Evolutionary conservation across 257 asterid genomes (phyloP), one percentile per base, ranked within the genome.

Genomic region (Fraxinus cuspidata): DNA sequence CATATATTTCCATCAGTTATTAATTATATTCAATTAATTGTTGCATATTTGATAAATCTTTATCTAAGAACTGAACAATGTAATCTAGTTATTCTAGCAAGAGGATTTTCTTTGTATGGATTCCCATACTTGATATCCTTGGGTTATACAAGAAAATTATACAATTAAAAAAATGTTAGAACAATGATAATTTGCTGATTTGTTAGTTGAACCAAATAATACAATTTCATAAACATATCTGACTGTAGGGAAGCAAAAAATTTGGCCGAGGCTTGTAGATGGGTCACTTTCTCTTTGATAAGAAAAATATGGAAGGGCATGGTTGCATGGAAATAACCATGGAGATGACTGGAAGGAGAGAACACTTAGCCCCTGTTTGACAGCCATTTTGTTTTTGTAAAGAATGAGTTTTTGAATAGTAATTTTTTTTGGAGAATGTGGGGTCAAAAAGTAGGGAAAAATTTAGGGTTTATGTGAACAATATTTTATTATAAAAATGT

Each of bases 301-400:
- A 60, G 13, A 23, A 58, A 74, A 42, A 28, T 51, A 78, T 78
- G 79, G 12, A 47, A 56, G 79, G 51, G 64, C 64, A n/a, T 53
- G 28, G 78, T 42, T 74, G 37, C 53, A 35, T 71, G 72, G 34
- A 56, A 35, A 32, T 66, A 74, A 78, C 71, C 71, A 31, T 74
- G 42, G 63, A 44, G 53, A 58, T 72, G 72, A 51, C 74, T 76
- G 60, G 63, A 21, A 71, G 42, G 16, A 53, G 63, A 53, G 63
- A 53, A 9, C 44, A 35, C 38, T 35, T 35, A 7, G 9, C 38
- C 38, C 38, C 1, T 5, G 38, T 35, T 35, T 7, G 38, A 35
- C 8, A 35, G 38, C 42, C 42, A 7, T 37, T 37, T 37, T 32
- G 3, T 4, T 32, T 37, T 37, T 37, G 42, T 37, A 37, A 37